Conservation (phyloP, 1,284 basidiomycete genomes). For the Entoloma clypeatum region DNA sequence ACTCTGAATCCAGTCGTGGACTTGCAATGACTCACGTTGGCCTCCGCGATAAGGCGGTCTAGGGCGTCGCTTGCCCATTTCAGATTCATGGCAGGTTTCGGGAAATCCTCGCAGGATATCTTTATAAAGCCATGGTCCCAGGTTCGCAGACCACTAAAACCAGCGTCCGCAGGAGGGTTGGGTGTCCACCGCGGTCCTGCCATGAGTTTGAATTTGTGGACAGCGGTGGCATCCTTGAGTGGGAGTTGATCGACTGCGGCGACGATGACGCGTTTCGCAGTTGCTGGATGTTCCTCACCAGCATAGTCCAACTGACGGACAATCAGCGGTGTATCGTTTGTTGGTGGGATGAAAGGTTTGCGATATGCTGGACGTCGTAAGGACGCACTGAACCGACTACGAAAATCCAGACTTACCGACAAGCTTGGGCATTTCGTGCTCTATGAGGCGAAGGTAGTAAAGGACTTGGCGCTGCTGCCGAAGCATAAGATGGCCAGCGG, state of each 20-base stretch:
- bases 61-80: slow-evolving; percentile 83
- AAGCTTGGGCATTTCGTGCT: slow-evolving; percentile 79
- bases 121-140: slow-evolving; percentile 77
- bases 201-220: slow-evolving; percentile 78
- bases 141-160: slow-evolving; percentile 40
- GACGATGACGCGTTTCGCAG: slow-evolving; percentile 67
- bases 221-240: slow-evolving; percentile 53
- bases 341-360: slow-evolving; percentile 69
- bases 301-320: slow-evolving; percentile 76
- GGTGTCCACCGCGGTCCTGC: slow-evolving; percentile 82
- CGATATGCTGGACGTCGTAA: slow-evolving; percentile 57
- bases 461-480: slow-evolving; percentile 67
- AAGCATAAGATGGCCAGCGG: slow-evolving; percentile 64
- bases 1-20: background rate
- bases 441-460: slow-evolving; percentile 76
- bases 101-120: slow-evolving; percentile 82
- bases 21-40: slow-evolving; percentile 61
- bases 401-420: slow-evolving; percentile 54
- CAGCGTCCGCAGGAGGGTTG: slow-evolving; percentile 64
- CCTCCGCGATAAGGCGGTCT: slow-evolving; percentile 65
- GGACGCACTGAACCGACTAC: background rate
- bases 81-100: slow-evolving; percentile 74
- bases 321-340: slow-evolving; percentile 53
- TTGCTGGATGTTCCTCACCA: slow-evolving; percentile 68
- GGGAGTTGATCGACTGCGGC: slow-evolving; percentile 72